Evolutionary conservation across 108 stramenopile species (phyloP).

Genomic region (Cyclostephanos invisitatus): DNA sequence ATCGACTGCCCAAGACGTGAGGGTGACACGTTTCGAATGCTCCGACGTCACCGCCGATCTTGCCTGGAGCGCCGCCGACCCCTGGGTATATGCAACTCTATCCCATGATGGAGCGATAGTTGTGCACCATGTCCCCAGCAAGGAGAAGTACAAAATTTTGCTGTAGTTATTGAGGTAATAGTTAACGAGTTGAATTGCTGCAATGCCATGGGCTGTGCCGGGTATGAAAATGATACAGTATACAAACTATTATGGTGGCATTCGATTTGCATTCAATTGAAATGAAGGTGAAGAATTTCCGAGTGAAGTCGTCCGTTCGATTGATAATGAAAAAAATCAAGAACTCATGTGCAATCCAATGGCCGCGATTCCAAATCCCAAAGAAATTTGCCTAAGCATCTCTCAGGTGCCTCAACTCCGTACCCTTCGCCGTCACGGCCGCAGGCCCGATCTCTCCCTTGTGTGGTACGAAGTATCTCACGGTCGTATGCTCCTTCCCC

Average conservation of each 20-base stretch:
- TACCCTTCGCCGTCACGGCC: slow-evolving; percentile 43
- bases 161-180: slow-evolving; percentile 57
- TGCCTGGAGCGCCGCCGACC: slow-evolving; percentile 93
- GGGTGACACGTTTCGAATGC: slow-evolving; percentile 86
- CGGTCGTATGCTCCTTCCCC: slow-evolving; percentile 61
- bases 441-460: slow-evolving; percentile 30
- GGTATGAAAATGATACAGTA: neutral
- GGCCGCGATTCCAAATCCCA: neutral
- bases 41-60: slow-evolving; percentile 83
- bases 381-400: neutral
- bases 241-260: neutral
- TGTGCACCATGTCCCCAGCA: slow-evolving; percentile 93
- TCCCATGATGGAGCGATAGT: slow-evolving; percentile 92
- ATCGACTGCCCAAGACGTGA: slow-evolving; percentile 68
- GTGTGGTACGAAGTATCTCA: slow-evolving; percentile 74
- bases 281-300: too few species aligned
- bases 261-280: too few species aligned
- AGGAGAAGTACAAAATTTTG: slow-evolving; percentile 99
- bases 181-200: neutral
- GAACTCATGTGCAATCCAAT: neutral
- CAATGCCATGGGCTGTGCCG: neutral
- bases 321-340: neutral
- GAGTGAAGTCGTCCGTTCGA: too few species aligned
- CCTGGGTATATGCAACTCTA: slow-evolving; percentile 92
- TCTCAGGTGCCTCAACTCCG: slow-evolving; percentile 14